phyloP scores from a whole-genome alignment of 352 stramenopile genomes.

The Hyaloperonospora arabidopsidis region DNA sequence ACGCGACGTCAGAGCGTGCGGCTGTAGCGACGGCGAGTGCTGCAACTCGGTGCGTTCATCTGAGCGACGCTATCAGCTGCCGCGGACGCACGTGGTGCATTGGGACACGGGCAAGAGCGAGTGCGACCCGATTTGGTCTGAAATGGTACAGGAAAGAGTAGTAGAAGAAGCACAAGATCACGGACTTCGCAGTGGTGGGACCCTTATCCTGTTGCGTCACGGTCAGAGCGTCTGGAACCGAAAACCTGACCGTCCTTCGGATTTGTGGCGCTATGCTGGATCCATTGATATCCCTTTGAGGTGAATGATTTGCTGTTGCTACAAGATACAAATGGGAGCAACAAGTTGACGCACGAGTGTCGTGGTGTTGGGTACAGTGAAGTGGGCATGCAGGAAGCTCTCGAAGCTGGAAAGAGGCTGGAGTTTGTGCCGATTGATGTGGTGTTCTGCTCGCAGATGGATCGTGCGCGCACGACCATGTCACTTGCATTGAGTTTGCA shows the following conservation, averaged over 20 bases:
- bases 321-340: not conserved
- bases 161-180: slow-evolving; percentile 20
- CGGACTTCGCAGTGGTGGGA: slow-evolving; percentile 44
- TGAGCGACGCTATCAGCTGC: slow-evolving; percentile 65
- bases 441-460: slow-evolving; percentile 83
- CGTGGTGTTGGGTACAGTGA: slow-evolving; percentile 26
- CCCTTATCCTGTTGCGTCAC: slow-evolving; percentile 76
- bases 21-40: slow-evolving; percentile 63
- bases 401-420: slow-evolving; percentile 65
- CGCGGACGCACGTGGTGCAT: slow-evolving; percentile 59
- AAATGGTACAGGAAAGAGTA: slow-evolving; percentile 29
- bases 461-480: slow-evolving; percentile 68
- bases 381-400: slow-evolving; percentile 76
- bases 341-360: not conserved
- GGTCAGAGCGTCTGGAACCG: slow-evolving; percentile 83
- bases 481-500: slow-evolving; percentile 73
- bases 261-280: slow-evolving; percentile 76
- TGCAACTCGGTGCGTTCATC: slow-evolving; percentile 55
- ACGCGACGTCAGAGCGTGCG: slow-evolving; percentile 32
- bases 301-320: slow-evolving; percentile 8
- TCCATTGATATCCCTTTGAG: slow-evolving; percentile 78
- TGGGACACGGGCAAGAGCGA: slow-evolving; percentile 48
- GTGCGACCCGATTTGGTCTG: slow-evolving; percentile 54
- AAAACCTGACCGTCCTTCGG: slow-evolving; percentile 60
- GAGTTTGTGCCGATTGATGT: slow-evolving; percentile 74